Evolutionary conservation across 2,329 filamentous ascomycete genomes (phyloP).

Genomic region (Fusarium pseudonygamai): DNA sequence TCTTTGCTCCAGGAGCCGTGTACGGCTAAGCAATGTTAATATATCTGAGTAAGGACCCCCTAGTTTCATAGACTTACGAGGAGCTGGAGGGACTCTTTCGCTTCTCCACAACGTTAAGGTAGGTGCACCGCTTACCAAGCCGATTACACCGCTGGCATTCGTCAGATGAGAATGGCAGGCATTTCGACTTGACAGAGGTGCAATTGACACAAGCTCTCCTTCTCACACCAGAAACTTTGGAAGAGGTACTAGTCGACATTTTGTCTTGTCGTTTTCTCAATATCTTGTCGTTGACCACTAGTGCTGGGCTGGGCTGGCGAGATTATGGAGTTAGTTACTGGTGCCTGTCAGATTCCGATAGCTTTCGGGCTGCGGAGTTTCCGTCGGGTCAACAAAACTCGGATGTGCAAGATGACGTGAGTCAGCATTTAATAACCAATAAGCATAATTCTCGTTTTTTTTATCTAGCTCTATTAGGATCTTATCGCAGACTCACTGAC

Average conservation of each 20-base stretch:
- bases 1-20: background rate
- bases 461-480: background rate
- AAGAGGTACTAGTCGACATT: background rate
- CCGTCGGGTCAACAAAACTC: conserved; percentile 9
- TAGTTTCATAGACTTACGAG: background rate
- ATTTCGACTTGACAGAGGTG: conserved; percentile 26
- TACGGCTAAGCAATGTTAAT: background rate
- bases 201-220: conserved; percentile 28
- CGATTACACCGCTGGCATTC: conserved; percentile 27
- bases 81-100: conserved; percentile 7
- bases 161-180: conserved; percentile 14
- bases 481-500: background rate
- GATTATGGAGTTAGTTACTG: background rate
- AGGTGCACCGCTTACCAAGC: conserved; percentile 10
- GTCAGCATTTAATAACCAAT: conserved; percentile 3
- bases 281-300: background rate
- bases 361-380: background rate
- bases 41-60: accelerated
- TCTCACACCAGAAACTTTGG: background rate
- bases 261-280: background rate
- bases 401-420: background rate
- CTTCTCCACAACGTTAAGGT: conserved; percentile 16
- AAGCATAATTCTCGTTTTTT: background rate
- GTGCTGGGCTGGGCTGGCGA: background rate
- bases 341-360: background rate